Base-by-base conservation (phyloP, 805 yeast species). In the Candida caryicola region DNA sequence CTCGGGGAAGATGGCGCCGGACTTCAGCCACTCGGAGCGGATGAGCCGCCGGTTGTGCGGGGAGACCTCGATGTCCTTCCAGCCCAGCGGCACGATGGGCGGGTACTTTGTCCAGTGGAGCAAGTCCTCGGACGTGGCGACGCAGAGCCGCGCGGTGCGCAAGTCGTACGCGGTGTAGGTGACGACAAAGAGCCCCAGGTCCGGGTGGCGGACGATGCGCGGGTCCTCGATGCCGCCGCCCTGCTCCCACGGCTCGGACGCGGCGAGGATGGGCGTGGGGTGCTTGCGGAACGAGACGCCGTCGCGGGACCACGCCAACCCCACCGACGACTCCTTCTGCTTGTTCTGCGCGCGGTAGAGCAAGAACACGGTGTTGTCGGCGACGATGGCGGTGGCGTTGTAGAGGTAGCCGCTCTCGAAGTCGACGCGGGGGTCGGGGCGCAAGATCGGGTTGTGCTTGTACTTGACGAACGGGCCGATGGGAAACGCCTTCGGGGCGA, bases 211-310 rank as follows among this genome's bases (percentile, higher is more conserved):
- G 3, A 66, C 67, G 16, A 68, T 58, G 32, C 73, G 50, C 3
- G 73, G 73, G 39, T 68, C 73, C 44, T 68, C 73, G 35, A 66
- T 57, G 2, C 73, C 73, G 10, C 73, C 73, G 4, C 62, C 62
- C 21, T 33, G 21, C 40, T 68, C 73, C 64, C 68, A 67, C 2
- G 59, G 49, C 41, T 67, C 71, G 1, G 69, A 60, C 4, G 72
- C 62, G 12, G 36, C 40, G 26, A 68, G 34, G 9, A 68, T 51
- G 9, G 73, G 73, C 27, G 52, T 43, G 23, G 45, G 47, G 44
- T 52, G 55, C 32, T 62, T 47, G 8, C 43, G 49, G 47, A 68
- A 68, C 26, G 53, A 51, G 47, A 50, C 51, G 0, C 73, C 73
- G 43, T 67, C 72, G 1, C 46, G 46, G 25, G 66, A 62, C 71